Conservation (phyloP, 2,329 filamentous ascomycete genomes). For the Exophiala xenobiotica region DNA sequence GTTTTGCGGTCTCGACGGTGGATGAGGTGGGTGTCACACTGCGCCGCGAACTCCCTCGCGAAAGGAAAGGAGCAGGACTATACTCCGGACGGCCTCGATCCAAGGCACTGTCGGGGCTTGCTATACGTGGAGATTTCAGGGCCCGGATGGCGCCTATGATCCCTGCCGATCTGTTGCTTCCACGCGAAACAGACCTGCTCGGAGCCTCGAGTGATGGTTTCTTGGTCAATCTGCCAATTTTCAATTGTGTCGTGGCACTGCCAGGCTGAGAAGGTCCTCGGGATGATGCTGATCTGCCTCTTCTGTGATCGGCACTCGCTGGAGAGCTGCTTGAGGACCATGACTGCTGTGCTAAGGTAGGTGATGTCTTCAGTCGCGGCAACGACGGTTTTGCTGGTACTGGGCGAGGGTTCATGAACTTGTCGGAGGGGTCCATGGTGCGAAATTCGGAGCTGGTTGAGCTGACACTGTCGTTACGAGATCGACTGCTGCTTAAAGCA, state of each 20-base stretch:
- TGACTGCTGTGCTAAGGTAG: conserved; percentile 24
- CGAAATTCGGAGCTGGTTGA: conserved; percentile 61
- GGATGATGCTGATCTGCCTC: conserved; percentile 26
- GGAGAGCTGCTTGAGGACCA: conserved; percentile 27
- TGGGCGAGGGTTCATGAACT: conserved; percentile 68
- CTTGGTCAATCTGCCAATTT: conserved; percentile 30
- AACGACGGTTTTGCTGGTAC: conserved; percentile 49
- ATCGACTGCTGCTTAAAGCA: conserved; percentile 55
- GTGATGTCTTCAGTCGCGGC: conserved; percentile 47
- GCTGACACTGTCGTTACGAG: conserved; percentile 65
- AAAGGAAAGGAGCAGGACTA: background rate
- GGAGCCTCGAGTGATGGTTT: conserved; percentile 30
- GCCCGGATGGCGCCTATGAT: conserved; percentile 41
- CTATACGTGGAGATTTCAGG: conserved; percentile 29
- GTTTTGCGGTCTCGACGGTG: background rate
- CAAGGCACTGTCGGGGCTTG: conserved; percentile 14
- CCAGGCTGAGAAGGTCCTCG: conserved; percentile 24
- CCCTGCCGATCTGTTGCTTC: conserved; percentile 34
- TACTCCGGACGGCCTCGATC: conserved; percentile 14
- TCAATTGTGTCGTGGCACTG: conserved; percentile 21
- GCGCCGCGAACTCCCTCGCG: conserved; percentile 7
- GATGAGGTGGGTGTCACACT: conserved; percentile 14
- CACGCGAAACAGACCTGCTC: conserved; percentile 39
- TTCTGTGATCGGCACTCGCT: conserved; percentile 25
- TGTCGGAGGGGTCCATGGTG: conserved; percentile 76